These are phyloP conservation scores for Nicotiana rustica DNA, from an alignment of 305 asterid genomes.

Conservation along the genomic window DNA sequence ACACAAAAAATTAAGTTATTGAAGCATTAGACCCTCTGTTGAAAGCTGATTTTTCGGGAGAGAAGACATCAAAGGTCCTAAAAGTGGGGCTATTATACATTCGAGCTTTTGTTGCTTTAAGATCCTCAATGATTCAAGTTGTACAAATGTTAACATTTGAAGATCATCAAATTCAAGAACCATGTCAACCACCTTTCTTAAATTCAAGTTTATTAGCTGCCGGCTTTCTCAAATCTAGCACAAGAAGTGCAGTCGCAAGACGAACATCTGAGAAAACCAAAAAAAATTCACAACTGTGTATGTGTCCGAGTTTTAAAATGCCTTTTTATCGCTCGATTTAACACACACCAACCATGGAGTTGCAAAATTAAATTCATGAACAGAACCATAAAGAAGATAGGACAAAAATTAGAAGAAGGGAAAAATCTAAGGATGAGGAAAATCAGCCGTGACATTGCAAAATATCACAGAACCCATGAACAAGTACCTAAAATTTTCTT, in stretches of 20 bases:
- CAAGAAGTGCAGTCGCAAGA: slow-evolving; percentile 46
- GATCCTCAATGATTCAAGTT: slow-evolving; percentile 67
- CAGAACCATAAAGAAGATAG: too few relatives aligned
- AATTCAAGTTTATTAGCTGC: slow-evolving; percentile 42
- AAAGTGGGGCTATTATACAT: slow-evolving; percentile 66
- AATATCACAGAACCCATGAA: too few relatives aligned
- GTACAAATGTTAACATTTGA: slow-evolving; percentile 60
- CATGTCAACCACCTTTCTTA: slow-evolving; percentile 67
- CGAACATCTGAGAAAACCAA: too few relatives aligned
- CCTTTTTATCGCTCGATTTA: too few relatives aligned
- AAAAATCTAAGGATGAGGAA: too few relatives aligned
- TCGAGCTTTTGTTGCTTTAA: slow-evolving; percentile 57
- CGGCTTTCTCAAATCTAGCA: slow-evolving; percentile 49
- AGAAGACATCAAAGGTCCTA: slow-evolving; percentile 51
- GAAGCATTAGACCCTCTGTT: slow-evolving; percentile 58
- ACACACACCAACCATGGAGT: too few relatives aligned
- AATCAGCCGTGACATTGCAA: too few relatives aligned
- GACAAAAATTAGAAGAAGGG: too few relatives aligned
- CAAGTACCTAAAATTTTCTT: too few relatives aligned
- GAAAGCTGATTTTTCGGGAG: slow-evolving; percentile 50
- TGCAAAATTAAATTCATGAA: too few relatives aligned
- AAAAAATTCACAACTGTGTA: too few relatives aligned
- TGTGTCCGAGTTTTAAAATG: too few relatives aligned
- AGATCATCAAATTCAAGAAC: slow-evolving; percentile 56
- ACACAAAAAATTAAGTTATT: slow-evolving; percentile 47